A percentile compares a stretch with the other conserved stretches of the same genome.
These are phyloP conservation scores for Rhynchosporium secalis DNA, from an alignment of 2,329 filamentous ascomycete species.

Conservation along the genomic window DNA sequence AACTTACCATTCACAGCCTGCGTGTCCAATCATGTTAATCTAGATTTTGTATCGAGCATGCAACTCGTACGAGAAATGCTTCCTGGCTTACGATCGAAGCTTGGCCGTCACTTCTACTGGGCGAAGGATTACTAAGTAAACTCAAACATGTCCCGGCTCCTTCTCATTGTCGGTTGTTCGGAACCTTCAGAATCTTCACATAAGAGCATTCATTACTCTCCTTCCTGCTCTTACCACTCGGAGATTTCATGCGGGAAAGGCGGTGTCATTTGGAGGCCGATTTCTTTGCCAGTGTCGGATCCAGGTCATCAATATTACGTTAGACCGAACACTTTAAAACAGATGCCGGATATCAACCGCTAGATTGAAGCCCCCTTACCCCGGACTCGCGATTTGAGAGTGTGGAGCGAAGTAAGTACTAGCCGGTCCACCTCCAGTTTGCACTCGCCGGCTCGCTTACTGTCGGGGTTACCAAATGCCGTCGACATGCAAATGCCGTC, in stretches of 20 bases:
- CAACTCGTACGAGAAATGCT: background rate
- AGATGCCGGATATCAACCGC: slow-evolving; percentile 5
- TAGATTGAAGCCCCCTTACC: background rate
- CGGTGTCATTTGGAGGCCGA: background rate
- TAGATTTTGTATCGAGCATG: slow-evolving; percentile 1
- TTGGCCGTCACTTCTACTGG: slow-evolving; percentile 9
- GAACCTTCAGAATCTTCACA: background rate
- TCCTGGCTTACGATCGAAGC: background rate
- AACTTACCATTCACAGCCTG: background rate
- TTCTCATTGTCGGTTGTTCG: background rate
- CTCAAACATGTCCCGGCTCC: background rate
- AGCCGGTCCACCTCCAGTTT: too few species aligned
- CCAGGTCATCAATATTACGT: background rate
- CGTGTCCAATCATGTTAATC: background rate
- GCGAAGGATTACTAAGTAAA: background rate
- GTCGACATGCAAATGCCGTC: too few species aligned
- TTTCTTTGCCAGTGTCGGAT: background rate
- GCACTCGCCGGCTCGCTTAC: too few species aligned
- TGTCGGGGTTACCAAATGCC: too few species aligned
- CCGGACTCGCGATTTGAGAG: slow-evolving; percentile 1
- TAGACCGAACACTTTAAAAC: background rate
- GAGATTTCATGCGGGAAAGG: background rate
- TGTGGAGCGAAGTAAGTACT: background rate
- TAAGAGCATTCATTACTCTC: too few species aligned
- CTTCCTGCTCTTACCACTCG: background rate